Percentiles rank a stretch among this genome's conserved stretches.
These are phyloP conservation scores for Priceomyces carsonii DNA, from an alignment of 805 yeast genomes.

Conservation along the genomic window DNA sequence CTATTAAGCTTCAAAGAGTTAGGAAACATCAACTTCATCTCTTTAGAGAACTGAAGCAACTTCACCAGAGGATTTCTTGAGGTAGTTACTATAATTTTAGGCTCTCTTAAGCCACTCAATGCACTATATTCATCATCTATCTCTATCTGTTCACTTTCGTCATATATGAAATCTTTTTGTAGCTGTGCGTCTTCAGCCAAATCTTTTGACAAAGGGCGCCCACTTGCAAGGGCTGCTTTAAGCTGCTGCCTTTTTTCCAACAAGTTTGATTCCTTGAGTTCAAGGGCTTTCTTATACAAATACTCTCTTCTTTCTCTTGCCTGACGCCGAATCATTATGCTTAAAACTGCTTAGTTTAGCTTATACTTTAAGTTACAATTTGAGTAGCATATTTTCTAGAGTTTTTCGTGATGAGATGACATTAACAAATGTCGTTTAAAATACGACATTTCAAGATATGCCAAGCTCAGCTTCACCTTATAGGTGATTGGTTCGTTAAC, in stretches of 20 bases:
- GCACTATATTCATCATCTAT: slow-evolving; percentile 93
- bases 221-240: slow-evolving; percentile 85
- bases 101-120: slow-evolving; percentile 84
- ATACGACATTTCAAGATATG: too few species aligned
- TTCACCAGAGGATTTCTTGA: slow-evolving; percentile 88
- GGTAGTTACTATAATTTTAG: slow-evolving; percentile 89
- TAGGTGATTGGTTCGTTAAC: too few species aligned
- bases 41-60: slow-evolving; percentile 89
- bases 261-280: slow-evolving; percentile 83
- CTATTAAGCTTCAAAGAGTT: slow-evolving; percentile 86
- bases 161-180: slow-evolving; percentile 81
- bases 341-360: too few species aligned
- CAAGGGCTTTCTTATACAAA: slow-evolving; percentile 82
- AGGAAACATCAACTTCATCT: slow-evolving; percentile 85
- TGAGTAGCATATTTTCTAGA: too few species aligned
- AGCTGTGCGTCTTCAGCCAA: slow-evolving; percentile 82
- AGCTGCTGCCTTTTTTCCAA: slow-evolving; percentile 85
- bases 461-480: too few species aligned
- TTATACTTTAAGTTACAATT: too few species aligned
- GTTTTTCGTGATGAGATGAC: neutral
- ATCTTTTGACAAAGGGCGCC: slow-evolving; percentile 87
- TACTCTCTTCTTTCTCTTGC: slow-evolving; percentile 97
- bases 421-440: neutral
- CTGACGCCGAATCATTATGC: slow-evolving; percentile 72
- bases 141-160: slow-evolving; percentile 67